A percentile compares a stretch with the other conserved stretches of the same genome.
phyloP scores from a whole-genome alignment of 495 filamentous ascomycete species.

The Penicillium pancosmium region DNA sequence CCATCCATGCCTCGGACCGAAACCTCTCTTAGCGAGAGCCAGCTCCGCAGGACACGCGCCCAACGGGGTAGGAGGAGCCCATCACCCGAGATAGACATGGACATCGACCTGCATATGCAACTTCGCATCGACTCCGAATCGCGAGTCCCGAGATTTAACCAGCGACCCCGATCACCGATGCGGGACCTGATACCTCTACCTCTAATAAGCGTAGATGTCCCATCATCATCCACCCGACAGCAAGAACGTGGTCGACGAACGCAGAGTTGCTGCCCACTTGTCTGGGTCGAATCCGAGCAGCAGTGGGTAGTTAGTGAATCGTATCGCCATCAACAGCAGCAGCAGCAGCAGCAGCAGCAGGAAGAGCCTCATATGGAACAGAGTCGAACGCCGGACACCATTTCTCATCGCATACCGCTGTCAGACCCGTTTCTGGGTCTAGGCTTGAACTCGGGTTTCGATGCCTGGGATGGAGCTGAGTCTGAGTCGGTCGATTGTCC shows the following conservation, averaged over 20 bases:
- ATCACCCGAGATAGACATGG: slow-evolving; percentile 1
- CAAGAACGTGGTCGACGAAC: slow-evolving; percentile 3
- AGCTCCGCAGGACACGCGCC: slow-evolving; percentile 7
- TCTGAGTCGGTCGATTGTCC: slow-evolving; percentile 2
- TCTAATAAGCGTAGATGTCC: background rate
- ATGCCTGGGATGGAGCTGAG: background rate
- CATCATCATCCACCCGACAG: background rate
- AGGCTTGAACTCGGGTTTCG: too few relatives aligned
- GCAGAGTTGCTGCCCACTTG: slow-evolving; percentile 11
- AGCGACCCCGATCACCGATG: slow-evolving; percentile 2
- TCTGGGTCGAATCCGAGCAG: slow-evolving; percentile 16
- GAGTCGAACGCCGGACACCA: background rate
- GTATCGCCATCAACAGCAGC: background rate
- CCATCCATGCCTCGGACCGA: background rate
- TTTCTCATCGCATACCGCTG: background rate
- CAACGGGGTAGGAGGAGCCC: slow-evolving; percentile 6
- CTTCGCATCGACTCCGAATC: background rate
- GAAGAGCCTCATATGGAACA: background rate
- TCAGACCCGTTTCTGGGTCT: background rate
- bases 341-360: background rate
- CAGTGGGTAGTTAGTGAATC: slow-evolving; percentile 12
- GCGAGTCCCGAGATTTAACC: background rate
- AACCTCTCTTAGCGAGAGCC: background rate
- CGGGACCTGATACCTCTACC: background rate
- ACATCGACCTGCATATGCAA: background rate